Evolutionary conservation across 306 rosid species (phyloP).

Genomic region (Alnus glutinosa): DNA sequence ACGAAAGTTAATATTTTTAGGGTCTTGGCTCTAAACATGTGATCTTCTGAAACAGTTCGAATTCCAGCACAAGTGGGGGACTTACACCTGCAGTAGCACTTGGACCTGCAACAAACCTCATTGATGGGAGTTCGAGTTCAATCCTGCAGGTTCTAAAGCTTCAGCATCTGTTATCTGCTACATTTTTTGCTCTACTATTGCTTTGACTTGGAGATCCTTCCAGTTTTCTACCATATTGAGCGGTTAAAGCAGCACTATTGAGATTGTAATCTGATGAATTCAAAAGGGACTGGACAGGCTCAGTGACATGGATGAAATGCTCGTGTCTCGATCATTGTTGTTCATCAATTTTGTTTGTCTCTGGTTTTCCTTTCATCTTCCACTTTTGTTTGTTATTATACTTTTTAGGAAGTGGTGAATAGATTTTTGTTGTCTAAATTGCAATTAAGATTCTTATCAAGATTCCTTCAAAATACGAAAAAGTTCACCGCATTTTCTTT

Average conservation of each 20-base stretch:
- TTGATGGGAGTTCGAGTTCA: constrained; percentile 48
- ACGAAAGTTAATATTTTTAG: background rate
- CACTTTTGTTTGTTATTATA: background rate
- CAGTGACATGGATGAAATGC: constrained; percentile 20
- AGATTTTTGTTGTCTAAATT: too few species aligned
- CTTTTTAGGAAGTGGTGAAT: background rate
- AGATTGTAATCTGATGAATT: constrained; percentile 7
- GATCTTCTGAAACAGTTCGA: constrained; percentile 55
- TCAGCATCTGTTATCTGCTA: constrained; percentile 40
- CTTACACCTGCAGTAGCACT: constrained; percentile 45
- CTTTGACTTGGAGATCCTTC: constrained; percentile 35
- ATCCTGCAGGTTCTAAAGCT: constrained; percentile 40
- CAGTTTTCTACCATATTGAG: constrained; percentile 7
- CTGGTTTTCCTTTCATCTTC: background rate
- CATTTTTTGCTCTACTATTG: constrained; percentile 33
- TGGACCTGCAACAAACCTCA: constrained; percentile 41
- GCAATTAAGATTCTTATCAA: too few species aligned
- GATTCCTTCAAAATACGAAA: too few species aligned
- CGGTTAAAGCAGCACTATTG: constrained; percentile 6
- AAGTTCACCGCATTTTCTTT: too few species aligned
- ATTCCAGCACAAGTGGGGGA: constrained; percentile 43
- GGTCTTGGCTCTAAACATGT: constrained; percentile 13
- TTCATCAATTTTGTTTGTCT: constrained; percentile 25
- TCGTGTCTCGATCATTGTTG: constrained; percentile 24
- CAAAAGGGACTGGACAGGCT: background rate